These are phyloP conservation scores for Globisporangium nunn DNA, from an alignment of 352 stramenopile species.

Conservation along the genomic window DNA sequence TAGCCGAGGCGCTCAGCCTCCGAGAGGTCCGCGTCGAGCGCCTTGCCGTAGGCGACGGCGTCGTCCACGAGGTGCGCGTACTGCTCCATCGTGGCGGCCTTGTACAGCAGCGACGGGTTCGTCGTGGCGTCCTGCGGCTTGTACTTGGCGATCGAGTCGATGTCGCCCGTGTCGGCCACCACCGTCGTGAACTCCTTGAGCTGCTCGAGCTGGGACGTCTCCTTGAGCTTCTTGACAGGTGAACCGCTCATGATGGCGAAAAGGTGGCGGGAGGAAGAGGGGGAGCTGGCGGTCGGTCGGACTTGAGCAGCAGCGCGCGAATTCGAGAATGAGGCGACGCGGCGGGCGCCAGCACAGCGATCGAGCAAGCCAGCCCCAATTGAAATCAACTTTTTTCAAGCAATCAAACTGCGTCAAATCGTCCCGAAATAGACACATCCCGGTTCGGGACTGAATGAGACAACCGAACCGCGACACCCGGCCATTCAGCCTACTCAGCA, in stretches of 20 bases:
- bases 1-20: slow-evolving; percentile 86
- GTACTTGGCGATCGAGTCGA: slow-evolving; percentile 87
- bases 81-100: slow-evolving; percentile 93
- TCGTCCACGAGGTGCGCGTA: slow-evolving; percentile 95
- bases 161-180: slow-evolving; percentile 97
- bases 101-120: slow-evolving; percentile 98
- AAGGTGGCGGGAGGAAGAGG: neutral
- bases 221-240: slow-evolving; percentile 72
- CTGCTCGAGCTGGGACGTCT: slow-evolving; percentile 87
- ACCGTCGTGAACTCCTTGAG: slow-evolving; percentile 97
- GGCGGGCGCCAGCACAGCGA: neutral
- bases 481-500: too few species aligned
- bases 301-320: slow-evolving; percentile 34
- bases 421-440: neutral
- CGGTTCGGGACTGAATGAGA: neutral
- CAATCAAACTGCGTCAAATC: neutral
- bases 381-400: neutral
- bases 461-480: too few species aligned
- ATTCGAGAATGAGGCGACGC: slow-evolving; percentile 63
- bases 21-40: slow-evolving; percentile 43
- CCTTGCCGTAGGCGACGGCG: slow-evolving; percentile 91
- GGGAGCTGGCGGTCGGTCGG: slow-evolving; percentile 8
- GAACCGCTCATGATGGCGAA: slow-evolving; percentile 37
- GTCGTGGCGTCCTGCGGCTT: slow-evolving; percentile 98
- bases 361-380: neutral